phyloP scores from a whole-genome alignment of 176 grass and related monocot genomes.

The Triticum urartu region DNA sequence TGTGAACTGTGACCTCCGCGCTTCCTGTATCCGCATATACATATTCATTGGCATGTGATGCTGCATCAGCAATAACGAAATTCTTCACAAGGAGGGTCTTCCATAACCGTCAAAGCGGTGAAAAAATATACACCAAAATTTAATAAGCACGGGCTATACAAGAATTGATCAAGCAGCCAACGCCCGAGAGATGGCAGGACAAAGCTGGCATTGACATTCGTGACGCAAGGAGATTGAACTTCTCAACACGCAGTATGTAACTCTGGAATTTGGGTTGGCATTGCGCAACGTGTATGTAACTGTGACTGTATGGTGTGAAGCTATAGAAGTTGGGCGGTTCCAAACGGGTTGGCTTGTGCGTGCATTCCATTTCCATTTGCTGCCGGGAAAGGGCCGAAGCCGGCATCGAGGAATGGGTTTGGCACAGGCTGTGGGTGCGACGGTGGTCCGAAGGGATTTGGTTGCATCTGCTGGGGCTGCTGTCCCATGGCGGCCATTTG shows the following conservation, averaged over 20 bases:
- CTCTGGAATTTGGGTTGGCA: conserved; percentile 5
- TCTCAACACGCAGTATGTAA: neutral
- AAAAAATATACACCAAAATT: neutral
- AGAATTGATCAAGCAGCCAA: conserved; percentile 35
- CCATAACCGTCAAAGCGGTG: neutral
- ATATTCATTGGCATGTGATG: neutral
- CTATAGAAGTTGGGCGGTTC: conserved; percentile 50
- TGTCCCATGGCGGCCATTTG: conserved; percentile 66
- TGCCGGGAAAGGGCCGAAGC: conserved; percentile 51
- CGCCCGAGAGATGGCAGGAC: conserved; percentile 4
- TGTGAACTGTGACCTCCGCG: too few relatives aligned
- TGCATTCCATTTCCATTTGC: conserved; percentile 42
- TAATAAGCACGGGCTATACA: conserved; percentile 20
- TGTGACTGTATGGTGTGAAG: neutral
- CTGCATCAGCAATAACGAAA: neutral
- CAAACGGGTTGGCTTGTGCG: conserved; percentile 55
- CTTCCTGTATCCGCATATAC: too few relatives aligned
- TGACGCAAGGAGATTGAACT: conserved; percentile 11
- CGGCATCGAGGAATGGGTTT: conserved; percentile 64
- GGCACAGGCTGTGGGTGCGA: conserved; percentile 25
- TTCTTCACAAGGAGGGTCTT: conserved; percentile 21
- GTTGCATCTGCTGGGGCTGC: conserved; percentile 63
- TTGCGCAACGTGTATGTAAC: neutral
- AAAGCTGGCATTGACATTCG: neutral
- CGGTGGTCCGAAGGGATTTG: conserved; percentile 50